Evolutionary conservation across 2,329 filamentous ascomycete species (phyloP).

Genomic region (Arthrobotrys iridis): DNA sequence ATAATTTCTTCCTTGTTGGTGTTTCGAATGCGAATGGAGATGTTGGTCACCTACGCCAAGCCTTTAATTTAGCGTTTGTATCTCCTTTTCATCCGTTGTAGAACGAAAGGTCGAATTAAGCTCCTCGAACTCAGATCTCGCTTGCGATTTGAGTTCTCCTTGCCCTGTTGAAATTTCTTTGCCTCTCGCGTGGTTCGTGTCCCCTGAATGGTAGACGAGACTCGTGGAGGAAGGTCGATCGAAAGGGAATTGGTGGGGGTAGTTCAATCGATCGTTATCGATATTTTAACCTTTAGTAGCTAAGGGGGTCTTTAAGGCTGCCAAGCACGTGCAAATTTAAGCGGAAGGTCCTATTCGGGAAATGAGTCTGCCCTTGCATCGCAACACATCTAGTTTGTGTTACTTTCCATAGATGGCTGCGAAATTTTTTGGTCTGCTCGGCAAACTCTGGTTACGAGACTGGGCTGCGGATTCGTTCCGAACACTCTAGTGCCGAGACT

Average conservation of each 20-base stretch:
- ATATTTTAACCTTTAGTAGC: too few species aligned
- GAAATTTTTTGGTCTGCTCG: too few species aligned
- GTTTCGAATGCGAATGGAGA: neutral
- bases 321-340: too few species aligned
- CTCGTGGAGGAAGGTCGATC: conserved; percentile 7
- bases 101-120: conserved; percentile 16
- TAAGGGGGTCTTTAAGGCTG: too few species aligned
- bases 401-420: too few species aligned
- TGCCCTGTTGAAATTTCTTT: neutral
- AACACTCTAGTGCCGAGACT: too few species aligned
- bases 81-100: neutral
- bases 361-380: too few species aligned
- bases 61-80: neutral
- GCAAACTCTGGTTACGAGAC: too few species aligned
- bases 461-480: too few species aligned
- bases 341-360: too few species aligned
- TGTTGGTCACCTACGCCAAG: neutral
- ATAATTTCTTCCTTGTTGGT: neutral
- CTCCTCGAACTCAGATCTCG: neutral
- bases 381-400: too few species aligned
- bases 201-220: conserved; percentile 1
- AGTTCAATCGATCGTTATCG: too few species aligned
- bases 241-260: neutral
- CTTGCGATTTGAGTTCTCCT: conserved; percentile 2
- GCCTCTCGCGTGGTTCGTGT: neutral